Evolutionary conservation across 495 filamentous ascomycete genomes (phyloP).

Genomic region (Jackrogersella multiformis): DNA sequence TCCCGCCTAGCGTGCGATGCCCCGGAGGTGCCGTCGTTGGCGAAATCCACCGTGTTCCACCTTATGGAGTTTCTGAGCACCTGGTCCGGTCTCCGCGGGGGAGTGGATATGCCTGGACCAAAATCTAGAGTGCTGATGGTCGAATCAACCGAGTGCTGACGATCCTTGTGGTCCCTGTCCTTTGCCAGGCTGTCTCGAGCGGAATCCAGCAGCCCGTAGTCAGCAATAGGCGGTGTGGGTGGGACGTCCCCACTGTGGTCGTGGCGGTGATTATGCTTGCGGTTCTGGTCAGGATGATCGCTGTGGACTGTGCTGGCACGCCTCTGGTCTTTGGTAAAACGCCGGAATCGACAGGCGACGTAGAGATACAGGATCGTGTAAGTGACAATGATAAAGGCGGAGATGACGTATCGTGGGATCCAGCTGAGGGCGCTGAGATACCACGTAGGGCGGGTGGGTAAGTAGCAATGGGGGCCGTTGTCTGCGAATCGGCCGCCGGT

Average conservation of each 20-base stretch:
- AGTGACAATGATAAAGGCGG: constrained; percentile 66
- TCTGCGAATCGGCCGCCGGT: constrained; percentile 62
- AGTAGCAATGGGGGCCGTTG: constrained; percentile 71
- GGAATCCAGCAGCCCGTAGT: constrained; percentile 54
- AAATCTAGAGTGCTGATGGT: constrained; percentile 42
- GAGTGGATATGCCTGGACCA: constrained; percentile 11
- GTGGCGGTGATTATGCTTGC: constrained; percentile 15
- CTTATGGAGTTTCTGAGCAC: constrained; percentile 39
- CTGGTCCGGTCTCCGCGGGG: constrained; percentile 3
- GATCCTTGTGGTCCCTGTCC: constrained; percentile 28
- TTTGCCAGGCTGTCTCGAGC: constrained; percentile 42
- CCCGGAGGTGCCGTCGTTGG: constrained; percentile 20
- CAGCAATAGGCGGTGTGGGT: constrained; percentile 50
- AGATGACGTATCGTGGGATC: constrained; percentile 76
- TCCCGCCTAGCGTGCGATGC: background rate
- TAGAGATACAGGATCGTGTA: constrained; percentile 76
- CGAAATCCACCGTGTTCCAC: constrained; percentile 52
- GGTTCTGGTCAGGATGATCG: constrained; percentile 1
- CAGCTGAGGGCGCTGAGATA: constrained; percentile 72
- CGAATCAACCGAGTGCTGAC: constrained; percentile 44
- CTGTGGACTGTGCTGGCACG: constrained; percentile 35
- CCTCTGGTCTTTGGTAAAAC: constrained; percentile 44
- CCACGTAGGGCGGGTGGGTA: constrained; percentile 71
- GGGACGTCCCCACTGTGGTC: constrained; percentile 38
- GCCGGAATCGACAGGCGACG: constrained; percentile 51